Base-by-base conservation (phyloP, 2,329 filamentous ascomycete species). In the Neofusicoccum sp. region DNA sequence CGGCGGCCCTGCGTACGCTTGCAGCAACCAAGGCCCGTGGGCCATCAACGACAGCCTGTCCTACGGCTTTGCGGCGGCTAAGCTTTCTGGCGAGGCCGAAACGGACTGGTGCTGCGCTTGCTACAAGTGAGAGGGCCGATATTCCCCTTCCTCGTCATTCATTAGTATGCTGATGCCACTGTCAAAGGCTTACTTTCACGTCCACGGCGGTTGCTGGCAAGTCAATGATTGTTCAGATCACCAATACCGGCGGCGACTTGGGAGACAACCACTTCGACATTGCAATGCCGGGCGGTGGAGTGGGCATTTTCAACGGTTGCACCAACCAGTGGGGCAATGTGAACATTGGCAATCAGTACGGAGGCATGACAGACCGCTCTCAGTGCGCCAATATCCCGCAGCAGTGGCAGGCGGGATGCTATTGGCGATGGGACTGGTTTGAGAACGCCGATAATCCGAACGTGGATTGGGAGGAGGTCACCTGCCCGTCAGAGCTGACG, bases 351-450 rank as follows among this genome's bases (percentile, higher is more conserved):
- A 78, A 80, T 58, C 79, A 79, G 61, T 87, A 86, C 71, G 85
- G 85, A 48, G 85, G 85, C 51, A 76, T 86, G 64, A 73, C 75
- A 20, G 78, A 78, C 54, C 76, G 80, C 59, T 72, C 74, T 54
- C 78, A 82, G 33, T 87, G 85, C 73, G 75, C 78, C 62, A 68
- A 70, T 56, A 82, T 85, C 73, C 85, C 85, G 0, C 73, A 69
- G 38, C 74, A 77, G 38, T 76, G 87, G 56, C 81, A 84, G 75
- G 75, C 73, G 8, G 85, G 85, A 7, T 87, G 85, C 74, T 76
- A 81, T 70, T 88, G 84, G 82, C 82, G 84, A 63, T 88, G 86
- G 68, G 82, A 86, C 75, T 87, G 84, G 84, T 86, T 87, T 73
- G 68, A 77, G 64, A 80, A 80, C 63, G 79, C 83, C 51, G 82